These are phyloP conservation scores for Nicotiana attenuata DNA, from an alignment of 257 asterid species.

Conservation along the genomic window DNA sequence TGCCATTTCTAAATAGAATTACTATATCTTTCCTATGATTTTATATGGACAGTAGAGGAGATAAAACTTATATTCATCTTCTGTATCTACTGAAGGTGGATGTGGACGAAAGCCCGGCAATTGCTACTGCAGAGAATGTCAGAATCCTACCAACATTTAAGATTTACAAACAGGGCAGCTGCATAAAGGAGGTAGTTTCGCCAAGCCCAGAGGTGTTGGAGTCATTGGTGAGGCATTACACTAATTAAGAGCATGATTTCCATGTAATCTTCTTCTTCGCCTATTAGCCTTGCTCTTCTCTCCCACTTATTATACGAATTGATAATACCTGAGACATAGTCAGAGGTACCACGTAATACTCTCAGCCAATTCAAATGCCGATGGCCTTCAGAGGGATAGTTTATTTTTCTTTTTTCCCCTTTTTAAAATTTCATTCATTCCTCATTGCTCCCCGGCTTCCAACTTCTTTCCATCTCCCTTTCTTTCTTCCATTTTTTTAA, in stretches of 20 bases:
- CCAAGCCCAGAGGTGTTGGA: conserved; percentile 64
- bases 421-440: conserved; percentile 11
- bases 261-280: background rate
- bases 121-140: conserved; percentile 52
- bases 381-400: conserved; percentile 5
- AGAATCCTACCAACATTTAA: conserved; percentile 51
- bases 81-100: conserved; percentile 43
- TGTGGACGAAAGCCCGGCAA: conserved; percentile 38
- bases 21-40: background rate
- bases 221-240: conserved; percentile 35
- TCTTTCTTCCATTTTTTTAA: background rate
- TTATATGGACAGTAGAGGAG: background rate
- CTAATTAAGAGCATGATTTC: background rate
- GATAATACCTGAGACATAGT: background rate
- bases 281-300: background rate
- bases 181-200: conserved; percentile 59
- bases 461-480: background rate
- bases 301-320: background rate
- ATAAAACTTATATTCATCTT: background rate
- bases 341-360: conserved; percentile 8
- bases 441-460: conserved; percentile 1
- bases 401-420: background rate
- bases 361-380: conserved; percentile 13
- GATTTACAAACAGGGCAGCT: conserved; percentile 49
- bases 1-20: background rate